Percentiles rank a stretch among this genome's conserved stretches.
These are phyloP conservation scores for Clarireedia sp. DNA, from an alignment of 2,329 filamentous ascomycete species.

Conservation along the genomic window DNA sequence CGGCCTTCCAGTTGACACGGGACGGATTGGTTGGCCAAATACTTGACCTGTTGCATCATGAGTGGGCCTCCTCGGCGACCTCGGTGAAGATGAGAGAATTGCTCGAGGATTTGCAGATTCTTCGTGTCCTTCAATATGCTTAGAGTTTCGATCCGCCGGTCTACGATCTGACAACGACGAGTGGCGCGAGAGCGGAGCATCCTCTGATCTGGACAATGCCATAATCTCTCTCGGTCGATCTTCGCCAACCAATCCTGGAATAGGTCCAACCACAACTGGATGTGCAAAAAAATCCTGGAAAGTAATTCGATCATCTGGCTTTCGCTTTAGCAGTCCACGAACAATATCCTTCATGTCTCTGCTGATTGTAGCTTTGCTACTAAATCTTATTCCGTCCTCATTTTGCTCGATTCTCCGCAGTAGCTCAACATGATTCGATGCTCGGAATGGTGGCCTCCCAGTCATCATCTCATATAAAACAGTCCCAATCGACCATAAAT, in stretches of 20 bases:
- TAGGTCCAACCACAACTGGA: slow-evolving; percentile 62
- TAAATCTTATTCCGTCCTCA: slow-evolving; percentile 79
- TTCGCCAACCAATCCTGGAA: slow-evolving; percentile 74
- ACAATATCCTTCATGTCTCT: slow-evolving; percentile 75
- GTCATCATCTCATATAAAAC: slow-evolving; percentile 94
- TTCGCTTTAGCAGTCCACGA: slow-evolving; percentile 72
- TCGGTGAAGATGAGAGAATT: neutral
- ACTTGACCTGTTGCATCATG: slow-evolving; percentile 16
- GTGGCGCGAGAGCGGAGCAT: slow-evolving; percentile 17
- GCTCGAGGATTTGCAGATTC: neutral
- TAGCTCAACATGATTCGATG: slow-evolving; percentile 89
- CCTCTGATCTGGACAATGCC: slow-evolving; percentile 12
- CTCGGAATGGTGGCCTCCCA: slow-evolving; percentile 82
- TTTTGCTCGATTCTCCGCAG: slow-evolving; percentile 84
- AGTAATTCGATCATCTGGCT: slow-evolving; percentile 73
- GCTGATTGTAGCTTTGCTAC: slow-evolving; percentile 62
- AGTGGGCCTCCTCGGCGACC: slow-evolving; percentile 17
- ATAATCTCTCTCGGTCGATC: slow-evolving; percentile 43
- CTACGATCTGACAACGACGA: slow-evolving; percentile 13
- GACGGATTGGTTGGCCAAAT: slow-evolving; percentile 18
- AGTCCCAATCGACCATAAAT: slow-evolving; percentile 95
- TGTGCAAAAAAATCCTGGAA: slow-evolving; percentile 82
- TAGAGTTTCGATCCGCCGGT: neutral
- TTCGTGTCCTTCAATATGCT: slow-evolving; percentile 8
- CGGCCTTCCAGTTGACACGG: slow-evolving; percentile 20